Evolutionary conservation across 805 yeast species (phyloP).

Genomic region (Diddensiella transvaalensis): DNA sequence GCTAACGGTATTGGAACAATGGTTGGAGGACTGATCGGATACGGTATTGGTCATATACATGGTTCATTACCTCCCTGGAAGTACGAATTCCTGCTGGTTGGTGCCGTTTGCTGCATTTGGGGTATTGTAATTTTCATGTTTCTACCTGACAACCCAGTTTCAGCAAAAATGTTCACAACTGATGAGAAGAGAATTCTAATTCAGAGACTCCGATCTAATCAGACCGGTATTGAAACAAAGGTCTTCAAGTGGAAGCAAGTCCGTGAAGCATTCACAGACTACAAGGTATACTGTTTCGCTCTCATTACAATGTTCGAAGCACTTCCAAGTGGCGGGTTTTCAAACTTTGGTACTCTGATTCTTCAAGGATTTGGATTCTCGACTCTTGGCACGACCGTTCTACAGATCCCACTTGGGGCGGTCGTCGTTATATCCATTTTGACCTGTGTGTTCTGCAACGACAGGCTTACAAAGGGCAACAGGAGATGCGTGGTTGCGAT

Average conservation of each 20-base stretch:
- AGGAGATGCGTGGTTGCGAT: constrained; percentile 31
- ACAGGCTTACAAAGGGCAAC: constrained; percentile 9
- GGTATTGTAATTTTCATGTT: constrained; percentile 47
- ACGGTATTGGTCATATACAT: constrained; percentile 23
- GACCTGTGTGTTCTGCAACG: constrained; percentile 19
- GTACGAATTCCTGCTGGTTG: constrained; percentile 55
- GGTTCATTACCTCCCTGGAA: constrained; percentile 52
- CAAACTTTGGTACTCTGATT: constrained; percentile 46
- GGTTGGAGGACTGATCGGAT: constrained; percentile 24
- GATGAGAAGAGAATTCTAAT: constrained; percentile 41
- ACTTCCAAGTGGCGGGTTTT: constrained; percentile 54
- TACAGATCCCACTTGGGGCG: constrained; percentile 48
- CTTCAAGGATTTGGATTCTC: constrained; percentile 44
- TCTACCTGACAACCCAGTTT: constrained; percentile 54
- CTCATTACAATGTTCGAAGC: constrained; percentile 40
- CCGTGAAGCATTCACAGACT: constrained; percentile 48
- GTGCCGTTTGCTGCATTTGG: constrained; percentile 51
- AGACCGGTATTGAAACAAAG: constrained; percentile 56
- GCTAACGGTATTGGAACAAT: constrained; percentile 35
- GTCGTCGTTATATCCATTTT: constrained; percentile 33
- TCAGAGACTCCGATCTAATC: constrained; percentile 50
- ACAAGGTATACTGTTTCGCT: constrained; percentile 42
- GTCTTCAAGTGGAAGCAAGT: constrained; percentile 54
- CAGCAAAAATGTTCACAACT: constrained; percentile 30
- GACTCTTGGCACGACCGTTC: constrained; percentile 39